A percentile compares a stretch with the other conserved stretches of the same genome.
phyloP scores from a whole-genome alignment of 108 stramenopile genomes.

The Chaetoceros tenuissimus region DNA sequence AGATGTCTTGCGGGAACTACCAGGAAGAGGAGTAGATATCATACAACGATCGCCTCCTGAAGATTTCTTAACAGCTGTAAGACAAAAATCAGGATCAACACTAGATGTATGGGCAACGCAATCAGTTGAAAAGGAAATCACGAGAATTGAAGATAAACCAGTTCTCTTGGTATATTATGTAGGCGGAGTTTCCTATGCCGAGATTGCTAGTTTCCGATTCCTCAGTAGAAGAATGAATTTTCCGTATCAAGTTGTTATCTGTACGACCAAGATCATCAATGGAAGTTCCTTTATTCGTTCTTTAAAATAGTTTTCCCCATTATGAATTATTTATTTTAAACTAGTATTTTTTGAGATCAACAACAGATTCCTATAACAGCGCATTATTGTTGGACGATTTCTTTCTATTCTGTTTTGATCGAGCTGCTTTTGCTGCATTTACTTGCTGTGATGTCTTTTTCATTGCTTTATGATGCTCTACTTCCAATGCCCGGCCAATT shows the following conservation, averaged over 20 bases:
- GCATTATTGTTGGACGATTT: no score
- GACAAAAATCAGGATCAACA: slow-evolving; percentile 11
- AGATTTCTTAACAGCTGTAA: slow-evolving; percentile 46
- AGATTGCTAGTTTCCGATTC: slow-evolving; percentile 89
- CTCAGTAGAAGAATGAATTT: slow-evolving; percentile 63
- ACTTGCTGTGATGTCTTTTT: no score
- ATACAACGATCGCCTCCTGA: slow-evolving; percentile 49
- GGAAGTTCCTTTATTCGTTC: slow-evolving; percentile 53
- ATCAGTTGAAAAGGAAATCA: background rate
- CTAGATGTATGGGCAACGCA: slow-evolving; percentile 42
- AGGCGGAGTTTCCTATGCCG: slow-evolving; percentile 91
- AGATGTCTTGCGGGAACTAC: slow-evolving; percentile 56
- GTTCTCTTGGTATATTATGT: slow-evolving; percentile 80
- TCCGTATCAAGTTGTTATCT: slow-evolving; percentile 59
- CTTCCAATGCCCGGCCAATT: no score
- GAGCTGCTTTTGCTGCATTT: no score
- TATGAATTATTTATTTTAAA: no score
- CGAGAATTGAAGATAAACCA: slow-evolving; percentile 38
- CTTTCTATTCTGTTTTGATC: no score
- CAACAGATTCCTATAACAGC: no score
- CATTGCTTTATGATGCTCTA: no score
- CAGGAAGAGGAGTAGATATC: slow-evolving; percentile 65
- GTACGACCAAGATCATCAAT: slow-evolving; percentile 73
- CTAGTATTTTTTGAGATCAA: no score
- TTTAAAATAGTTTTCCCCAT: slow-evolving; percentile 31